Percentiles rank a stretch among this genome's conserved stretches.
These are phyloP conservation scores for Pilatotrama ljubarskyi DNA, from an alignment of 768 basidiomycete genomes.

Conservation along the genomic window DNA sequence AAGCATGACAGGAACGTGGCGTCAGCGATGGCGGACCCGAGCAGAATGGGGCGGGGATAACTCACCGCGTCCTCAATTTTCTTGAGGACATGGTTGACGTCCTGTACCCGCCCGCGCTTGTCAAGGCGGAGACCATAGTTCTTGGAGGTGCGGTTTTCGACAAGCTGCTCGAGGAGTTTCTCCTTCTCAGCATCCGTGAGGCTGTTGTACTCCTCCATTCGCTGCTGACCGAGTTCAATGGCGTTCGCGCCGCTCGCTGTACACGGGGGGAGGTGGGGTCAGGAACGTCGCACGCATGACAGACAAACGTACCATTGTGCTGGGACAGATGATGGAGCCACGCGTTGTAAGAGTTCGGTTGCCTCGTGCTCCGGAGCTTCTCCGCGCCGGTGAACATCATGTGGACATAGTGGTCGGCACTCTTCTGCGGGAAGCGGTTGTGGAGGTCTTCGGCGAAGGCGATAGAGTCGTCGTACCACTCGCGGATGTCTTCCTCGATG, in stretches of 20 bases:
- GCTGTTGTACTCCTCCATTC: neutral
- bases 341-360: neutral
- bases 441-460: neutral
- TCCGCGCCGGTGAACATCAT: neutral
- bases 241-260: neutral
- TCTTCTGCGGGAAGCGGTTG: neutral
- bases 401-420: neutral
- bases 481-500: neutral
- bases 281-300: too few species aligned
- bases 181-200: neutral
- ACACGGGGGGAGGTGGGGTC: neutral
- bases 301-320: too few species aligned
- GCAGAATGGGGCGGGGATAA: too few species aligned
- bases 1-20: neutral
- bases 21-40: too few species aligned
- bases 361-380: neutral
- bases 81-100: neutral
- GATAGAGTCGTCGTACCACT: neutral
- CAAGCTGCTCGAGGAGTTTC: neutral
- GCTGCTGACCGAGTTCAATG: neutral
- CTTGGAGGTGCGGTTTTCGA: neutral
- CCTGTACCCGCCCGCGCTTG: neutral
- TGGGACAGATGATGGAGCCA: neutral
- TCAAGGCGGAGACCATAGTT: neutral
- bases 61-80: neutral